Evolutionary conservation across 176 grass and related monocot species (phyloP).

Genomic region (Pontederia crassipes): DNA sequence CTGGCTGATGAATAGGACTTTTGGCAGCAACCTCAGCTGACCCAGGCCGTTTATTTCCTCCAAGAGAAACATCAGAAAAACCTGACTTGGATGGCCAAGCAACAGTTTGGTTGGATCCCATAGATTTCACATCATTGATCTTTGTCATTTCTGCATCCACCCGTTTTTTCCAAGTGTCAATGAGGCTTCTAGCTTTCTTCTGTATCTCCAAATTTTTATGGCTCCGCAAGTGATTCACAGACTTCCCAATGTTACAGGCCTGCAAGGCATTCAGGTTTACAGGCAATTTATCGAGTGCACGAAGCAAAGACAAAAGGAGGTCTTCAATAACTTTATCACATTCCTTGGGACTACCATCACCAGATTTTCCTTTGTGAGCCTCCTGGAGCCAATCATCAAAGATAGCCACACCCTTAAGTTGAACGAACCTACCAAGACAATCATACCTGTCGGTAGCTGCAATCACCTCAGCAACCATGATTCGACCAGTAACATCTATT

Average conservation of each 20-base stretch:
- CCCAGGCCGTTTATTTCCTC: conserved; percentile 28
- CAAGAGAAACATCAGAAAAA: conserved; percentile 38
- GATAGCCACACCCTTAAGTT: conserved; percentile 16
- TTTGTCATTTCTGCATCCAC: conserved; percentile 28
- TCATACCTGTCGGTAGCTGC: conserved; percentile 13
- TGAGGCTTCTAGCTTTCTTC: conserved; percentile 18
- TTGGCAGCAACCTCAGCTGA: conserved; percentile 33
- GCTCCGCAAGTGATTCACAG: conserved; percentile 19
- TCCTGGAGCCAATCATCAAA: conserved; percentile 33
- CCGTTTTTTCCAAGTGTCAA: conserved; percentile 27
- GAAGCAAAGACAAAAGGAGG: conserved; percentile 12
- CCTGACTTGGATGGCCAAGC: conserved; percentile 46
- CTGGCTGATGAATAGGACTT: conserved; percentile 20
- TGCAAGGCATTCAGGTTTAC: conserved; percentile 17
- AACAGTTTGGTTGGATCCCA: conserved; percentile 39
- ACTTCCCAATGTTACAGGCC: conserved; percentile 24
- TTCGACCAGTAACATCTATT: conserved; percentile 5
- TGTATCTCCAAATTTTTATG: conserved; percentile 23
- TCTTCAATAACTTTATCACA: conserved; percentile 15
- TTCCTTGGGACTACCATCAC: conserved; percentile 9
- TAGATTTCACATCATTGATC: conserved; percentile 37
- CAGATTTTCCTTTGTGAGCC: conserved; percentile 15
- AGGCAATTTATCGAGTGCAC: conserved; percentile 20
- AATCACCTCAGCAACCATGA: conserved; percentile 11
- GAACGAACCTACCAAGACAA: conserved; percentile 17